phyloP scores from a whole-genome alignment of 192 early-diverging fungal species.

The Gaertneriomyces semiglobifer region DNA sequence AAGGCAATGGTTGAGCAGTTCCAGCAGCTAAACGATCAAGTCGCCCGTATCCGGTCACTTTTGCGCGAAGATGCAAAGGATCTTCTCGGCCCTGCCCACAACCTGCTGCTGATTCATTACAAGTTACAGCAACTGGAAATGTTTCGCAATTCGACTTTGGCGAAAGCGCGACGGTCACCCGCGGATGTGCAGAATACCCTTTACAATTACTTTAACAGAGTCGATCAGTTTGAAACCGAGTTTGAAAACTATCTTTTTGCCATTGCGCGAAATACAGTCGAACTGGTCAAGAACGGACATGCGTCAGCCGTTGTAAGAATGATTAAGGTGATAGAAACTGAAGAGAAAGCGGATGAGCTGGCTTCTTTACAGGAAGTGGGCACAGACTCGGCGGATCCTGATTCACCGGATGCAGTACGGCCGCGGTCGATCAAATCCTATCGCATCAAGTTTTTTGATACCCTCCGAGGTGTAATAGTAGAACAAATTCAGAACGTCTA shows the following conservation, averaged over 20 bases:
- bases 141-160: constrained; percentile 82
- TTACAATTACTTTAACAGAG: constrained; percentile 76
- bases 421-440: constrained; percentile 61
- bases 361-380: constrained; percentile 44
- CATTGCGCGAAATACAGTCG: constrained; percentile 73
- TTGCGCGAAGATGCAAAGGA: constrained; percentile 60
- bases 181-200: constrained; percentile 82
- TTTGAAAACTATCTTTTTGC: constrained; percentile 89
- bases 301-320: constrained; percentile 75
- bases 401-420: constrained; percentile 11
- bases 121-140: constrained; percentile 77
- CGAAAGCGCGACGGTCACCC: constrained; percentile 62
- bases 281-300: constrained; percentile 68
- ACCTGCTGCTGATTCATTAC: constrained; percentile 85
- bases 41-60: constrained; percentile 66
- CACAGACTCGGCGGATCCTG: neutral
- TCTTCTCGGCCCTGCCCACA: constrained; percentile 62
- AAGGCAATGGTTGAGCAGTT: constrained; percentile 84
- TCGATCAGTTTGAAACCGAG: constrained; percentile 74
- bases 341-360: constrained; percentile 86
- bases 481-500: constrained; percentile 66
- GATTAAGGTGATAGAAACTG: constrained; percentile 91
- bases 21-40: constrained; percentile 77
- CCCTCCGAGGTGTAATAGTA: constrained; percentile 64
- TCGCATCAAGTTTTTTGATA: constrained; percentile 76